Evolutionary conservation across 1,284 basidiomycete species (phyloP), one percentile per base, ranked within the genome.

Genomic region (Ganoderma lingzhi): DNA sequence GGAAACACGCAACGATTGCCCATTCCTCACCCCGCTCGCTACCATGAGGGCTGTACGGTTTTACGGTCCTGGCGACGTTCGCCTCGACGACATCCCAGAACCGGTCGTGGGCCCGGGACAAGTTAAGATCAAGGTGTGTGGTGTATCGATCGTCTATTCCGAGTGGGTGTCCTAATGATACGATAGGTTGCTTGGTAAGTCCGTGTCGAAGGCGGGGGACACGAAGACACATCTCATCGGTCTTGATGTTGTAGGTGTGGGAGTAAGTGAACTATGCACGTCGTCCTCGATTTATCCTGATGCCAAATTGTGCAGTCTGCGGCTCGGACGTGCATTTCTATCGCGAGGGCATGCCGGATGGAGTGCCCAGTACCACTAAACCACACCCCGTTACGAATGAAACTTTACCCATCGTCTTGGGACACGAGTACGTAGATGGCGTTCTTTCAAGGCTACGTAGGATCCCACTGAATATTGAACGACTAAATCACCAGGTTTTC

Each of bases 61-160:
- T 69, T 76, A 81, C 63, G 81, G 79, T 4, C 75, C 76, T 19
- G 71, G 75, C 1, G 79, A 82, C 62, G 72, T 82, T 56, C 78
- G 80, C 8, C 71, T 82, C 37, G 78, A 81, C 17, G 69, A 79
- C 2, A 73, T 79, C 4, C 76, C 76, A 0, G 75, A 79, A 55
- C 80, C 80, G 5, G 30, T 64, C 8, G 66, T 73, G 0, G 64
- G 67, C 2, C 65, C 58, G 2, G 72, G 69, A 1, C 75, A 81
- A 51, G 75, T 80, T 10, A 77, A 78, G 67, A 72, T 81, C 65
- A 79, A 80, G 73, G 78, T 80, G 32, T n/a, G 77, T 71, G 9
- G 41, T n/a, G 17, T 14, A 23, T 45, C 15, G 4, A 12, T 30
- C 0, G 6, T 61, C 39, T 8, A 28, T 6, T 14, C 14, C 6